Percentiles rank a stretch among this genome's conserved stretches.
phyloP scores from a whole-genome alignment of 2,329 filamentous ascomycete genomes.

The Colletotrichum sp. region DNA sequence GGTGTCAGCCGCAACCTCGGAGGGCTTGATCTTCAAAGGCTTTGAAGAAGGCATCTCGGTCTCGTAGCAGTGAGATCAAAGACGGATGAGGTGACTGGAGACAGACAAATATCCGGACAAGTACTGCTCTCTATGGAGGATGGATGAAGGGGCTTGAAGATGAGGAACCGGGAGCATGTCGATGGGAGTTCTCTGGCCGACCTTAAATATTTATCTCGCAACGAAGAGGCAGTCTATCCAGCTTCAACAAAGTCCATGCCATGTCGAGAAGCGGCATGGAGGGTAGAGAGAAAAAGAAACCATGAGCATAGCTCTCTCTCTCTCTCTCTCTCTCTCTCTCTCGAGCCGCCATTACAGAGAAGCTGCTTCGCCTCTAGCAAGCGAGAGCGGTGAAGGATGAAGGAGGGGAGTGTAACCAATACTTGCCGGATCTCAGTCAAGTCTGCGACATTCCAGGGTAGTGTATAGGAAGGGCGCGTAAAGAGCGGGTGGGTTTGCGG shows the following conservation, averaged over 20 bases:
- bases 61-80: background rate
- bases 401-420: slow-evolving; percentile 24
- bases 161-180: background rate
- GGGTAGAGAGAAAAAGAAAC: slow-evolving; percentile 13
- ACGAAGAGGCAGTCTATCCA: background rate
- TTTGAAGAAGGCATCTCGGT: slow-evolving; percentile 21
- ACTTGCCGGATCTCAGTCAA: slow-evolving; percentile 24
- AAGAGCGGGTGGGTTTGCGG: slow-evolving; percentile 7
- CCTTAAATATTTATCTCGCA: slow-evolving; percentile 14
- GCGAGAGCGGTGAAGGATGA: slow-evolving; percentile 22
- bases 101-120: background rate
- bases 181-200: background rate
- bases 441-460: slow-evolving; percentile 22
- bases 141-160: background rate
- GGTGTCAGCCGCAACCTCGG: slow-evolving; percentile 76
- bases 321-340: background rate
- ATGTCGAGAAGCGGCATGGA: background rate
- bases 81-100: background rate
- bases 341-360: background rate
- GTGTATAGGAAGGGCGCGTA: slow-evolving; percentile 17
- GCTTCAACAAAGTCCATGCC: background rate
- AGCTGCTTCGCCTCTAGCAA: slow-evolving; percentile 12
- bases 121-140: background rate
- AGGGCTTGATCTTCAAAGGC: slow-evolving; percentile 64
- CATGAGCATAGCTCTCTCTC: background rate